These are phyloP conservation scores for Scheffersomyces illinoinensis DNA, from an alignment of 1,139 yeast species.

Conservation along the genomic window DNA sequence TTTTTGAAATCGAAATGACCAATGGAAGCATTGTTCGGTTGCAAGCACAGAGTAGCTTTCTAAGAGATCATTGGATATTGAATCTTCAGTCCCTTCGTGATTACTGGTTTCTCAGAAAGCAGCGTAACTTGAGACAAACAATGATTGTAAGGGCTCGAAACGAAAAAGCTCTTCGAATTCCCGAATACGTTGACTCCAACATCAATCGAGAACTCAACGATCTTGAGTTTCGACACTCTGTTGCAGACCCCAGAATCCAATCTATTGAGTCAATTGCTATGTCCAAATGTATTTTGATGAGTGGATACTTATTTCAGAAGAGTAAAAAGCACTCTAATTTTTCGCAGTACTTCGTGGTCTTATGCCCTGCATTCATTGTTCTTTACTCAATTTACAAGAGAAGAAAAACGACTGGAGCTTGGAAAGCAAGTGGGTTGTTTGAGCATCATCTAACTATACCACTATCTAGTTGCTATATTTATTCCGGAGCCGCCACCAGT, in stretches of 20 bases:
- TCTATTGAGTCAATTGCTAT: conserved; percentile 60
- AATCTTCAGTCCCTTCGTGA: conserved; percentile 42
- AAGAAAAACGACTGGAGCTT: conserved; percentile 45
- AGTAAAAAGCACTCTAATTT: conserved; percentile 69
- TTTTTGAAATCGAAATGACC: conserved; percentile 53
- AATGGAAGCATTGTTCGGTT: conserved; percentile 52
- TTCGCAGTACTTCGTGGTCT: conserved; percentile 57
- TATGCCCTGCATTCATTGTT: conserved; percentile 69
- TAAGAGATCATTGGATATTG: conserved; percentile 68
- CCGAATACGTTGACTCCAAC: conserved; percentile 60
- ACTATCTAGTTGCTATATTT: conserved; percentile 67
- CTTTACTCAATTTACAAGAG: conserved; percentile 51
- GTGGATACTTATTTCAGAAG: conserved; percentile 70
- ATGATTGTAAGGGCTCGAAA: conserved; percentile 48
- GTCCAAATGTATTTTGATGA: conserved; percentile 56
- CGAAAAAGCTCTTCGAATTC: conserved; percentile 45
- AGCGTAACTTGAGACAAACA: conserved; percentile 42
- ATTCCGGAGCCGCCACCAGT: conserved; percentile 66
- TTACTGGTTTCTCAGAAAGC: conserved; percentile 61
- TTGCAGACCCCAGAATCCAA: conserved; percentile 53
- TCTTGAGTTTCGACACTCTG: conserved; percentile 57
- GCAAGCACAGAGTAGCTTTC: conserved; percentile 51
- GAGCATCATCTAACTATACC: conserved; percentile 59
- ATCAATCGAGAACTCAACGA: conserved; percentile 49
- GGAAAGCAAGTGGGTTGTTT: conserved; percentile 45